These are phyloP conservation scores for Pythium volutum DNA, from an alignment of 352 stramenopile species.

Conservation along the genomic window DNA sequence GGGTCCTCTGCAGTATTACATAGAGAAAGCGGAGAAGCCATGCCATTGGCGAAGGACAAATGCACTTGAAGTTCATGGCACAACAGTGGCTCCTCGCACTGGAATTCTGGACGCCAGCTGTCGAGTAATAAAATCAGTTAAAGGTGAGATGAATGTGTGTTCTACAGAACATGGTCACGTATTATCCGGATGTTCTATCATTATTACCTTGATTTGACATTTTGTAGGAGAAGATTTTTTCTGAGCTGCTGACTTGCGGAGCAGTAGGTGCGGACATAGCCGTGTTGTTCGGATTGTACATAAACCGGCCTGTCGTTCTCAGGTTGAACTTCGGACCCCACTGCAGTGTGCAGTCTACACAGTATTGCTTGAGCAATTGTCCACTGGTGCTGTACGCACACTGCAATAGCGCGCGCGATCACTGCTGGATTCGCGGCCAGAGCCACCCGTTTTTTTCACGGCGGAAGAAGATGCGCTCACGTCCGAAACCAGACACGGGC, in stretches of 20 bases:
- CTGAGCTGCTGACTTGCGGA: neutral
- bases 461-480: neutral
- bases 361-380: too few relatives aligned
- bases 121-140: neutral
- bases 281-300: neutral
- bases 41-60: neutral
- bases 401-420: too few relatives aligned
- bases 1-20: neutral
- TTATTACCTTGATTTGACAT: neutral
- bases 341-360: neutral
- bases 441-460: neutral
- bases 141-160: neutral
- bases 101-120: constrained; percentile 14
- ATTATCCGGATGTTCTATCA: neutral
- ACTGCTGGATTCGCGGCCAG: neutral
- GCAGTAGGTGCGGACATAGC: neutral
- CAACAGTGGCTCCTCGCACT: constrained; percentile 2
- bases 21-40: neutral
- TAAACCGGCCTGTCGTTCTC: neutral
- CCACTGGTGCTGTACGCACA: neutral
- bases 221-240: neutral
- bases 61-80: neutral
- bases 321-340: neutral
- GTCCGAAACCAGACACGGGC: neutral
- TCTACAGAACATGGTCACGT: neutral